These are phyloP conservation scores for Asterochloris erici DNA, from an alignment of 139 green algal genomes.

Conservation along the genomic window DNA sequence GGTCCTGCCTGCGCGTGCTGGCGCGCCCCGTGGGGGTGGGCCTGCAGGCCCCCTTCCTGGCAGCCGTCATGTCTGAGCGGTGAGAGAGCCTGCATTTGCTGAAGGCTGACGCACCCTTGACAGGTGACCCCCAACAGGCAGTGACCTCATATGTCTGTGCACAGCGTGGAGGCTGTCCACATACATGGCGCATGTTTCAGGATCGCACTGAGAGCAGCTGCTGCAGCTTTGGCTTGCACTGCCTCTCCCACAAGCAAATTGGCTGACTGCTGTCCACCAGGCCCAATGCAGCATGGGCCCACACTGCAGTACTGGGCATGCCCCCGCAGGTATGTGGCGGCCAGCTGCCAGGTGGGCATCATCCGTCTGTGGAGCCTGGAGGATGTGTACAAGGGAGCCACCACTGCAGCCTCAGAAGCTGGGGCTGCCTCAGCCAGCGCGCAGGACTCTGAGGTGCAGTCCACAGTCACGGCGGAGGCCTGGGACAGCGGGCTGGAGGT, in stretches of 20 bases:
- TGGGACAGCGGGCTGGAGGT: constrained; percentile 1
- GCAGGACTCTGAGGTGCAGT: not conserved
- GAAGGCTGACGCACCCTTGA: too few species aligned
- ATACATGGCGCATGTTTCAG: too few species aligned
- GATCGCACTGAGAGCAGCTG: too few species aligned
- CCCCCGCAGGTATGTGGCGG: constrained; percentile 1
- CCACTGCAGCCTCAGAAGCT: constrained; percentile 6
- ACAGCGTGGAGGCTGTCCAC: too few species aligned
- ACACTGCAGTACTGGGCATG: too few species aligned
- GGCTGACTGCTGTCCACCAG: too few species aligned
- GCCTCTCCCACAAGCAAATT: too few species aligned
- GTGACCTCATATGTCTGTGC: too few species aligned
- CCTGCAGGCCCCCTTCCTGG: not conserved
- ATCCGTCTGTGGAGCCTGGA: constrained; percentile 46
- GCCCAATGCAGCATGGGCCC: too few species aligned
- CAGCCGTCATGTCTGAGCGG: constrained; percentile 22
- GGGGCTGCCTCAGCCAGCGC: not conserved
- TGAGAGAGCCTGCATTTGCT: not conserved
- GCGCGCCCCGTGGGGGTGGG: not conserved
- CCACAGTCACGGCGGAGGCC: not conserved
- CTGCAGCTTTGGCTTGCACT: too few species aligned
- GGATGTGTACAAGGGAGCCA: constrained; percentile 30
- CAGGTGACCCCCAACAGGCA: too few species aligned
- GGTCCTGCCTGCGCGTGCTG: constrained; percentile 50
- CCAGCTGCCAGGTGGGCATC: constrained; percentile 30